Base-by-base conservation (phyloP, 805 yeast species). In the Danielozyma ontarioensis region DNA sequence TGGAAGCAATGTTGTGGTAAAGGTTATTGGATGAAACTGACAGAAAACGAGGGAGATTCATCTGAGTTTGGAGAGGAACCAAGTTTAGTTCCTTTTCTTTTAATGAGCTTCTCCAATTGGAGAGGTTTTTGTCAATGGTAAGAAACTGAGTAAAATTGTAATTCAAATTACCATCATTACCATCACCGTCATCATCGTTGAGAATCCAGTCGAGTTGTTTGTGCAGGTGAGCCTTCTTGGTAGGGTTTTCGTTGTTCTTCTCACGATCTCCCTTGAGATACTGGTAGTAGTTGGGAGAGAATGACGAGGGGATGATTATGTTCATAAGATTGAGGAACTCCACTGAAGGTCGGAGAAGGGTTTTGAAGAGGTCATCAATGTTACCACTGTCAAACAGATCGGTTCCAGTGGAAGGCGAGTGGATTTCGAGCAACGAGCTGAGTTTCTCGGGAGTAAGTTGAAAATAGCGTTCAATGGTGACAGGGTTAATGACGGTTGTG, bases 131-230 rank as follows among this genome's bases (percentile, higher is more conserved):
- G 44, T 67, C 72, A 32, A 67, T 67, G 7, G 59, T 58, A 25
- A 60, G 48, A 35, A 67, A 67, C 36, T 67, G 72, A 31, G 57
- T 57, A 39, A 59, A 66, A 38, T 67, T 66, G 46, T 67, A 66
- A 36, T 67, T 67, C 40, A 67, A 56, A 35, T 67, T 66, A 3
- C 72, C 72, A 42, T 66, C 72, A 37, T 64, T 66, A 5, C 72
- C 71, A 40, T 66, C 72, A 15, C 72, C 72, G 40, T 64, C 72
- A 40, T 65, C 70, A 37, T 67, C 70, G 36, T 64, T 64, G 28
- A 65, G 50, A 16, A 66, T 64, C 68, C 70, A 64, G 38, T 66
- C 71, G 18, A 66, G 49, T 26, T 44, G 46, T 18, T 41, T 34
- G 13, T 39, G 40, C n/a, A 42, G 45, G 16, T 47, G 45, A 11